Base-by-base conservation (phyloP, 768 basidiomycete genomes). In the Hortiboletus campestris region DNA sequence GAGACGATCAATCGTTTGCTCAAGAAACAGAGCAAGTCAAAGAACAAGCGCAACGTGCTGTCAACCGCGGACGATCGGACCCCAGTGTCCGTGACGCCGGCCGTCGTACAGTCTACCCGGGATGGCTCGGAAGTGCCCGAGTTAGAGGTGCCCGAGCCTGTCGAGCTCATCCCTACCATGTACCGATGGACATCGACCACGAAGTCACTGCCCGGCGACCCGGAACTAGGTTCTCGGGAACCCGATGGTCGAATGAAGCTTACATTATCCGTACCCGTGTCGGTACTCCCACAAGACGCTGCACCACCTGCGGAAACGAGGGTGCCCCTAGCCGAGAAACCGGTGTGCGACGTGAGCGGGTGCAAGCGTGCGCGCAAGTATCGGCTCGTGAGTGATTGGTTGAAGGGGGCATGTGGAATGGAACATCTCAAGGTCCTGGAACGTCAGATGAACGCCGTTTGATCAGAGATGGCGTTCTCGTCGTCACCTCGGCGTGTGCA, bases 1-100 rank as follows among this genome's bases (percentile, higher is more conserved):
- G 92, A 94, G 64, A 94, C 92, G 0, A 94, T 94, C 69, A 93
- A 93, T 63, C 86, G 92, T 28, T 78, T 94, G 14, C 80, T 94
- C 48, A 91, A 91, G 69, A 94, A 93, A 70, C 90, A 91, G 66
- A 84, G 86, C 17, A 81, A 86, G 11, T 78, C 87, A 3, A 80
- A 82, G 42, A 81, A 78, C 47, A 86, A 82, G 60, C 82, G 84
- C 12, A 79, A 76, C n/a, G 76, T 70, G 0, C 60, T 76, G 29
- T 77, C 78, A 16, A 80, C 78, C 2, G 76, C 76, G 0, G 81
- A 82, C 38, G 83, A 73, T 57, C 78, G 69, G 51, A 76, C 69
- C 5, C 75, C 67, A 20, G 61, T 47, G 53, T 71, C 53, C n/a
- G 67, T 56, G 20, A 67, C 61, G 41, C 72, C 72, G 47, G 67